A percentile compares a stretch with the other conserved stretches of the same genome.
phyloP scores from a whole-genome alignment of 1,284 basidiomycete species.

The Fomitiporia mediterranea region DNA sequence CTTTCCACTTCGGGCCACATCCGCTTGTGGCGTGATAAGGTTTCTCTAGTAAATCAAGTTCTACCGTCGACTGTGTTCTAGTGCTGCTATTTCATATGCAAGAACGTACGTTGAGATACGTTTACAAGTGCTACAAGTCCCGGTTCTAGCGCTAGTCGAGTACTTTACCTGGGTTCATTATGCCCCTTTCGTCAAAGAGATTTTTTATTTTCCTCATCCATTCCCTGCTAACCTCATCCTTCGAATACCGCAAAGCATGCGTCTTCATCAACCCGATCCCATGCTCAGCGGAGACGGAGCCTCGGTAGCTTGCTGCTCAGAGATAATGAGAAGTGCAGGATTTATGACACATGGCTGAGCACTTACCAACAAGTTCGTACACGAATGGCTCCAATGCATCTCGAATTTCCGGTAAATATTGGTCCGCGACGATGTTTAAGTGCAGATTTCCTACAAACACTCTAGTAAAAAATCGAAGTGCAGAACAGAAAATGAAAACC shows the following conservation, averaged over 20 bases:
- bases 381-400: constrained; percentile 91
- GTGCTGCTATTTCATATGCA: no score
- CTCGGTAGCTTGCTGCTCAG: constrained; percentile 57
- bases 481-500: constrained; percentile 27
- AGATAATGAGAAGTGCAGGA: constrained; percentile 6
- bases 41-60: no score
- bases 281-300: constrained; percentile 96
- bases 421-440: constrained; percentile 86
- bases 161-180: constrained; percentile 90
- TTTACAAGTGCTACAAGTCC: neutral
- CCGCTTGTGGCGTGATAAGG: no score
- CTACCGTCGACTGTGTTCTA: neutral
- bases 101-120: no score
- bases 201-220: constrained; percentile 90
- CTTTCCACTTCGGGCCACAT: neutral
- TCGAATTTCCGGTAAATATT: constrained; percentile 82
- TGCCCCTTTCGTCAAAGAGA: constrained; percentile 87
- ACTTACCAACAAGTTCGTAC: constrained; percentile 85
- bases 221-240: constrained; percentile 73
- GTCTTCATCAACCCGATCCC: constrained; percentile 96
- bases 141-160: constrained; percentile 32
- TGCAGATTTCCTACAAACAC: constrained; percentile 78
- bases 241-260: constrained; percentile 86
- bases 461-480: constrained; percentile 5
- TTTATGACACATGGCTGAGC: neutral